These are phyloP conservation scores for Euphorbia schlechtendalii DNA, from an alignment of 441 rosid species.

Conservation along the genomic window DNA sequence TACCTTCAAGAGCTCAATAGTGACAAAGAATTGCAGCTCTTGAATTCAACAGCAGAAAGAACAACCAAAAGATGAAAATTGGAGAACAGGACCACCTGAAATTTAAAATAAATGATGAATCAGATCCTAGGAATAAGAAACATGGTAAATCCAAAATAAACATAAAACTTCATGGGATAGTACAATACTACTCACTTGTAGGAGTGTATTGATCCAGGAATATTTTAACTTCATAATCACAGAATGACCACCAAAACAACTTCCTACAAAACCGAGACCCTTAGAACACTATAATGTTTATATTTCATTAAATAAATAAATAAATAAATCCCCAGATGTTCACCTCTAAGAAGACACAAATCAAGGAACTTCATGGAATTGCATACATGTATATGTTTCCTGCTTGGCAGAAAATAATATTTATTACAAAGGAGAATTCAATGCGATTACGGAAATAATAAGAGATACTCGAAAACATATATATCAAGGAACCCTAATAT, in stretches of 20 bases:
- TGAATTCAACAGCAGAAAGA: conserved; percentile 29
- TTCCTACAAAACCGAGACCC: conserved; percentile 27
- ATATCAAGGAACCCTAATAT: neutral
- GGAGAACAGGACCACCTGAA: conserved; percentile 31
- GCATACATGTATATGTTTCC: conserved; percentile 55
- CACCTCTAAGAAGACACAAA: conserved; percentile 28
- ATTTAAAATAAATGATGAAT: conserved; percentile 12
- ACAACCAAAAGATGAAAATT: conserved; percentile 23
- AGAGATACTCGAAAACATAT: neutral
- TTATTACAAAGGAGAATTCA: neutral
- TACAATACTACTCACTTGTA: conserved; percentile 21
- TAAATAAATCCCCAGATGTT: conserved; percentile 18
- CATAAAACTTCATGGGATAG: neutral
- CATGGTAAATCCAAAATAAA: neutral
- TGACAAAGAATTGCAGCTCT: conserved; percentile 31
- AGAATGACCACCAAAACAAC: conserved; percentile 23
- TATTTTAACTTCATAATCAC: conserved; percentile 21
- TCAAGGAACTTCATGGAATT: conserved; percentile 40
- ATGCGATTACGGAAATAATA: neutral
- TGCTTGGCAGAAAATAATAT: conserved; percentile 21
- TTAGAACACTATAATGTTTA: conserved; percentile 8
- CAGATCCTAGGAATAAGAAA: conserved; percentile 5
- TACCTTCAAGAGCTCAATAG: conserved; percentile 41
- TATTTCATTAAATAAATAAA: neutral
- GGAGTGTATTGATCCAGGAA: conserved; percentile 25